These are phyloP conservation scores for Metschnikowia lunata DNA, from an alignment of 805 yeast genomes.

Conservation along the genomic window DNA sequence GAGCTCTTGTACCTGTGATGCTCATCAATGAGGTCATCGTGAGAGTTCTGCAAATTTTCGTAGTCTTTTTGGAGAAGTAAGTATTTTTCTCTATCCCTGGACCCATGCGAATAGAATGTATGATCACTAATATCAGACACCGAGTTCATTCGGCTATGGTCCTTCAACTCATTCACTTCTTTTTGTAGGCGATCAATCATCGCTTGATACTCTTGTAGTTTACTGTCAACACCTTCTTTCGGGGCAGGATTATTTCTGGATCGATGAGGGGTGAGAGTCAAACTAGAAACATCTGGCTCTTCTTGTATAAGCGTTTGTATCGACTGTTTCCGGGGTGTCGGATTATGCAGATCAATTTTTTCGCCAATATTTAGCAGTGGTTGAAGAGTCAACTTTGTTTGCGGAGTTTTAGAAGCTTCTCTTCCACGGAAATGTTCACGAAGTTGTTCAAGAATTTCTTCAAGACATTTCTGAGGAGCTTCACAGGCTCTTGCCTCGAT, in stretches of 20 bases:
- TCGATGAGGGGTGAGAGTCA: slow-evolving; percentile 1
- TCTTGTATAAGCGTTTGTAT: neutral
- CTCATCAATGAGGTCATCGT: slow-evolving; percentile 11
- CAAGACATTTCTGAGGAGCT: neutral
- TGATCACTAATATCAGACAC: slow-evolving; percentile 7
- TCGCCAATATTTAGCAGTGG: neutral
- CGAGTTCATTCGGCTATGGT: slow-evolving; percentile 11
- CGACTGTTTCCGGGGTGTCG: neutral
- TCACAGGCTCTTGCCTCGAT: neutral
- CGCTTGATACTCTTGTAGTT: slow-evolving; percentile 28
- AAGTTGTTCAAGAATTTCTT: neutral
- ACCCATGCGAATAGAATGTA: slow-evolving; percentile 1
- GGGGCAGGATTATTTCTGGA: slow-evolving; percentile 1
- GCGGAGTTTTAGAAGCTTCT: neutral
- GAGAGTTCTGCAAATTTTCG: slow-evolving; percentile 9
- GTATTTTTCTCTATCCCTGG: slow-evolving; percentile 9
- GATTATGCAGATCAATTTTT: neutral
- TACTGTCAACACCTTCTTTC: slow-evolving; percentile 21
- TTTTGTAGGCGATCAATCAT: slow-evolving; percentile 28
- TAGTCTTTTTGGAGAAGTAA: slow-evolving; percentile 13
- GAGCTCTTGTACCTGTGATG: slow-evolving; percentile 6
- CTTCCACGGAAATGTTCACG: neutral
- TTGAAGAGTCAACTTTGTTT: neutral
- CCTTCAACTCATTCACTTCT: slow-evolving; percentile 29
- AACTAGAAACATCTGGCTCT: neutral